Evolutionary conservation across 352 stramenopile genomes (phyloP), one percentile per base, ranked within the genome.

Genomic region (Pythium dissimile): DNA sequence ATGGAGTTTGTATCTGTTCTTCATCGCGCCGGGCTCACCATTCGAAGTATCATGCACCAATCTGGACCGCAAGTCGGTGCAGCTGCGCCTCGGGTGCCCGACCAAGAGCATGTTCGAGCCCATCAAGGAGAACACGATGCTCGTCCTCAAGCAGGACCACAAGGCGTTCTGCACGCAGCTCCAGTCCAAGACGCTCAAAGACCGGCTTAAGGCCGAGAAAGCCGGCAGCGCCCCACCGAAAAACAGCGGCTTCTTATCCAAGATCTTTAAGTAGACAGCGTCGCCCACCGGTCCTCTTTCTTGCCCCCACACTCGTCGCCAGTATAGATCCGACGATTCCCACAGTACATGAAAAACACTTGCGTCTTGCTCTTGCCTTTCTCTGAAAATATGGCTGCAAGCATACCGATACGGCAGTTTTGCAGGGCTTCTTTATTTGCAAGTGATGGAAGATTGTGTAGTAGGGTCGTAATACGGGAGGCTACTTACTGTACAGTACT

Each of bases 1-100:
- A 6, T 92, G 79, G 79, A 73, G 81, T 39, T 50, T 93, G 43
- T 93, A 91, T 48, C 70, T 90, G n/a, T 89, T 86, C 53, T 93
- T 91, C 59, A 85, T 93, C 51, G 83, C 81, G 0, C 79, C 81
- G 0, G 72, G 77, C 10, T 89, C 79, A 31, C 80, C 82, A 2
- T 93, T 67, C 58, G 81, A 93, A 50, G 81, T 93, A 2, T 93
- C 84, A 46, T 93, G 84, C 71, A 91, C 81, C 2, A 90, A 89
- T 46, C 54, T 90, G 28, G 82, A 90, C 49, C 77, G 84, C 41
- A 92, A 93, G 55, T 89, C 80, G 9, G 84, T 91, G 49, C 80
- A 91, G 59, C 66, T 89, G 18, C 77, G 79, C n/a, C 74, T 94
- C 7, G 81, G 84, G 18, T 92, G 84, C 56, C 81, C 81, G 10